These are phyloP conservation scores for Eucalyptus lansdowneana DNA, from an alignment of 345 rosid species.

Conservation along the genomic window DNA sequence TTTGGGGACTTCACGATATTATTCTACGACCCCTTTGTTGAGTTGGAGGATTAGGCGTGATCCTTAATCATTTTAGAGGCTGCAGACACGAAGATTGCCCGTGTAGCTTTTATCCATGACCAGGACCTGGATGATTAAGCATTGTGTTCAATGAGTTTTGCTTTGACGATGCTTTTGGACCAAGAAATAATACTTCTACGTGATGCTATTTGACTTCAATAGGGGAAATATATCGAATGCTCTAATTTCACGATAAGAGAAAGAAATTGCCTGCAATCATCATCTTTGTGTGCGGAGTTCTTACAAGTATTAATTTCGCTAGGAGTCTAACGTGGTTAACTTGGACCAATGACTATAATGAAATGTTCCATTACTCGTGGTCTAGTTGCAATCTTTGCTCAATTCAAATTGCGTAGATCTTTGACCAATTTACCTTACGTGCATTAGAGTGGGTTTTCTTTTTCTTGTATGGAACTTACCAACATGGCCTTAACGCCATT, in stretches of 20 bases:
- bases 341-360: not conserved
- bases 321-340: not conserved
- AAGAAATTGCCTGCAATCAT: not conserved
- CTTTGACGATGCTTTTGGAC: not conserved
- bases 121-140: not conserved
- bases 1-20: too few relatives aligned
- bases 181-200: not conserved
- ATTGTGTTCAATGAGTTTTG: not conserved
- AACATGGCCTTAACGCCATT: rapidly evolving
- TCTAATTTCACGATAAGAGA: not conserved
- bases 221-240: not conserved
- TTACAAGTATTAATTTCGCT: not conserved
- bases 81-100: not conserved
- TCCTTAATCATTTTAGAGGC: too few relatives aligned
- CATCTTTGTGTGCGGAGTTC: not conserved
- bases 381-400: not conserved
- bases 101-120: not conserved
- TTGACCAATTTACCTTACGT: not conserved
- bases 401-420: not conserved
- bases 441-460: not conserved
- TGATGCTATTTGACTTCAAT: not conserved
- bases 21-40: too few relatives aligned
- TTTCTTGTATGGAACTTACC: not conserved
- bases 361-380: rapidly evolving
- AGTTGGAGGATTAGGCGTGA: too few relatives aligned